A percentile compares a stretch with the other conserved stretches of the same genome.
These are phyloP conservation scores for Aspergillus sp. DNA, from an alignment of 2,329 filamentous ascomycete genomes.

Conservation along the genomic window DNA sequence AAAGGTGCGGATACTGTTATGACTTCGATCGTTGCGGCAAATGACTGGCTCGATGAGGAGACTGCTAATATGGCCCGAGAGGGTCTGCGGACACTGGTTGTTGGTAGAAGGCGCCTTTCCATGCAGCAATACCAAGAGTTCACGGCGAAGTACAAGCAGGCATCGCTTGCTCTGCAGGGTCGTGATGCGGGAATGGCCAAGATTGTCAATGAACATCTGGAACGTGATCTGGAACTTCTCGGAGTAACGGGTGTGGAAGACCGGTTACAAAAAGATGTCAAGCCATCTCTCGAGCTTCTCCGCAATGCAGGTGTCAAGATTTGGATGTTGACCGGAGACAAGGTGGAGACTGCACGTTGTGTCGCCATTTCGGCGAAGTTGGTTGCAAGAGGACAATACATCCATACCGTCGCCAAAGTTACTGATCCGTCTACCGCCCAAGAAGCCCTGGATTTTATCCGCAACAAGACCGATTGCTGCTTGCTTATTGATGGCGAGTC, in stretches of 20 bases:
- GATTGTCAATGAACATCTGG: constrained; percentile 73
- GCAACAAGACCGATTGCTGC: constrained; percentile 77
- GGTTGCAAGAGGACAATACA: constrained; percentile 87
- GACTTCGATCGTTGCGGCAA: constrained; percentile 87
- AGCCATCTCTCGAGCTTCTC: constrained; percentile 86
- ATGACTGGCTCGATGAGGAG: constrained; percentile 98
- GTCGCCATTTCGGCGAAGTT: constrained; percentile 93
- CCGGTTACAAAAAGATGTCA: constrained; percentile 91
- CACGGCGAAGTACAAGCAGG: constrained; percentile 64
- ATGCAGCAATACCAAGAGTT: constrained; percentile 75
- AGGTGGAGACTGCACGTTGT: constrained; percentile 94
- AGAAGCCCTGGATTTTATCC: constrained; percentile 80
- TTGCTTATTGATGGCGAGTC: constrained; percentile 94
- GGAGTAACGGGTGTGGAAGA: constrained; percentile 98
- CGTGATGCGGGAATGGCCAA: constrained; percentile 76
- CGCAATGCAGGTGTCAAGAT: constrained; percentile 98
- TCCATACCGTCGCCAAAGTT: constrained; percentile 83
- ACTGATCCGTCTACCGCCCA: constrained; percentile 78
- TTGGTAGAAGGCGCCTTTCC: constrained; percentile 84
- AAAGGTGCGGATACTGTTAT: constrained; percentile 98
- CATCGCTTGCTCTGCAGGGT: constrained; percentile 69
- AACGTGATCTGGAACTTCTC: constrained; percentile 81
- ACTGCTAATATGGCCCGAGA: constrained; percentile 99
- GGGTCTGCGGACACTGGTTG: constrained; percentile 85
- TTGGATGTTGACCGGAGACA: constrained; percentile 99